phyloP scores from a whole-genome alignment of 208 protist species.

The Entamoeba invadens region DNA sequence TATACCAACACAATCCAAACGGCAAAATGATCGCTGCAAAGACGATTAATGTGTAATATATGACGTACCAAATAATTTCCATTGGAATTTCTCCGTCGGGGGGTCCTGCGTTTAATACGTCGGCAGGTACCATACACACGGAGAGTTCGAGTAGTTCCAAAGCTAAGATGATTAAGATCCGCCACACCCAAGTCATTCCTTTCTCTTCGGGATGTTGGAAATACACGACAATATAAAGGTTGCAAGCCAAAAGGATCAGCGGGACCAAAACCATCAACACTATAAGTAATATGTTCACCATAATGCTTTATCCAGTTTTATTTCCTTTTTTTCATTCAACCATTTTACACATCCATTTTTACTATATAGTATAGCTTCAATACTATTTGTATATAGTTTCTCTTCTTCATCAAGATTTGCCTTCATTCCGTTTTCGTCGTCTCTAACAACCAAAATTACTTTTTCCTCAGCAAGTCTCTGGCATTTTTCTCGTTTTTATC shows the following conservation, averaged over 20 bases:
- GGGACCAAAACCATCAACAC: background rate
- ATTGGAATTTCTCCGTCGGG: background rate
- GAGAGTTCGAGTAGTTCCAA: background rate
- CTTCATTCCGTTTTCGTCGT: no score
- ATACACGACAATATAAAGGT: background rate
- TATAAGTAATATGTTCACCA: background rate
- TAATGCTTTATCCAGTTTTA: background rate
- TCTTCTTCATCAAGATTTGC: no score
- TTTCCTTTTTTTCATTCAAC: background rate
- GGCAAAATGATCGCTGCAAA: background rate
- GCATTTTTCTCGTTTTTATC: no score
- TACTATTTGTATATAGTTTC: no score
- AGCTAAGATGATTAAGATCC: background rate
- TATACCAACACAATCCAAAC: background rate
- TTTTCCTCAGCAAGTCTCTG: no score
- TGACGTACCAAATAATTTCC: background rate
- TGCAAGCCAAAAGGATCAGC: background rate
- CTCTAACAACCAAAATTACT: no score
- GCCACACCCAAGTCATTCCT: background rate
- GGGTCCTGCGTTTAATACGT: background rate
- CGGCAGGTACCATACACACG: background rate
- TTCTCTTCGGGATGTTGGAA: background rate
- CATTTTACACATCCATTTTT: background rate
- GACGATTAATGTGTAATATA: background rate
- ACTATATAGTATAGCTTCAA: no score